phyloP scores from a whole-genome alignment of 2,329 filamentous ascomycete genomes.

The Alternaria dauci region DNA sequence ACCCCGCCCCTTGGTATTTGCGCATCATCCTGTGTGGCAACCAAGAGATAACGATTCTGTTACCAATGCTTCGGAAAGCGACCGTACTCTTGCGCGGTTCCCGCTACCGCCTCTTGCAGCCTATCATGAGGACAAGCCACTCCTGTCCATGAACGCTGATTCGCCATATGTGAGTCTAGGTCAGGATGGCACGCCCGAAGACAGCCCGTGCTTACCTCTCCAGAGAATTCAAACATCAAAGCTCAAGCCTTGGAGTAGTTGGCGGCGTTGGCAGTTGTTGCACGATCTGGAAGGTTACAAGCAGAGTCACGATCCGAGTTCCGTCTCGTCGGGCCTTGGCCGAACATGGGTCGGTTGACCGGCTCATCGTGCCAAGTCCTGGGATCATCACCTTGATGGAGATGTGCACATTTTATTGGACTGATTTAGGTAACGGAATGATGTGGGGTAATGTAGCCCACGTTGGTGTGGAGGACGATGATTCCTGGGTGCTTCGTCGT shows the following conservation, averaged over 20 bases:
- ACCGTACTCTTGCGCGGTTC: background rate
- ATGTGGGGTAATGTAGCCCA: conserved; percentile 3
- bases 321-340: conserved; percentile 28
- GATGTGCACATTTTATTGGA: conserved; percentile 9
- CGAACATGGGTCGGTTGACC: conserved; percentile 22
- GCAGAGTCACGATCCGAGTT: conserved; percentile 29
- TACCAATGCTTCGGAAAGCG: conserved; percentile 7
- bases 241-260: conserved; percentile 27
- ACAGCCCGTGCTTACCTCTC: background rate
- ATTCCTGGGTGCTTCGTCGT: conserved; percentile 23
- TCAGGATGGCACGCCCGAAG: background rate
- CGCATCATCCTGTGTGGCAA: conserved; percentile 24
- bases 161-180: background rate
- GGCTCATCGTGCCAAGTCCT: conserved; percentile 9
- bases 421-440: background rate
- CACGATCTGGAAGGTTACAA: conserved; percentile 30
- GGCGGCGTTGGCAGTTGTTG: conserved; percentile 30
- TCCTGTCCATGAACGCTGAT: background rate
- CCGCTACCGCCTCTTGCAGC: background rate
- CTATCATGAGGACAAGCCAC: conserved; percentile 6
- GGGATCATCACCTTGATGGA: conserved; percentile 6
- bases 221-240: background rate
- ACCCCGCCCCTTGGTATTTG: conserved; percentile 14
- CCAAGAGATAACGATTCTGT: conserved; percentile 29
- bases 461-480: conserved; percentile 22